Evolutionary conservation across 2,329 filamentous ascomycete genomes (phyloP), one percentile per base, ranked within the genome.

Genomic region (Colletotrichum sp.): DNA sequence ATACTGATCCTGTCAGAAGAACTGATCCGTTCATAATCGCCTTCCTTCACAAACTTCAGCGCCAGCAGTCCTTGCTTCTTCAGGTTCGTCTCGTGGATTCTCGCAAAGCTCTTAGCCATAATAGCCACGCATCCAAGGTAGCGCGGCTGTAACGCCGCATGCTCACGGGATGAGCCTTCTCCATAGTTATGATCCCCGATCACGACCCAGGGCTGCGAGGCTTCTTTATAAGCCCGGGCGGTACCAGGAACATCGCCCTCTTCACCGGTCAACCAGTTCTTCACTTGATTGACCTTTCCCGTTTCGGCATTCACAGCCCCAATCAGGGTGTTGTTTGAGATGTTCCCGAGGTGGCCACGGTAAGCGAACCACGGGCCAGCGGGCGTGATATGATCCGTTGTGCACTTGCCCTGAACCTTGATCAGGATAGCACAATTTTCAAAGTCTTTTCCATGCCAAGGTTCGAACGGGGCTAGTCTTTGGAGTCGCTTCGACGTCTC

Each of bases 21-120:
- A 2, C 58, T 30, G 9, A 60, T 32, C 16, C 25, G 60, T 15
- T 71, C 10, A 18, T 55, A 62, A 5, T 30, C 55, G 27, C 36
- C 7, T 60, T 75, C 55, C 2, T 13, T n/a, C 15, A 39, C 84
- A 88, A 95, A 95, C 79, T 93, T 95, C 78, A 95, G 88, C 81
- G 61, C 48, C 62, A 70, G 16, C 10, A 77, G 15, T 9, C 75
- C 71, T 89, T 95, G 94, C 91, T 96, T 97, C 93, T 97, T 97
- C 86, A 96, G 89, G 89, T 97, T 97, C 85, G 95, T 96, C 90
- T 97, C 95, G 90, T 97, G 95, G 83, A 96, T 96, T 91, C 95
- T 94, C 81, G 95, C 95, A 85, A 96, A 97, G 77, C 91, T 93
- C 85, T 94, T 93, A 84, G 91, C 93, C 83, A 96, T 95, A 85